These are phyloP conservation scores for Theileria equi DNA, from an alignment of 169 alveolate genomes.

Conservation along the genomic window DNA sequence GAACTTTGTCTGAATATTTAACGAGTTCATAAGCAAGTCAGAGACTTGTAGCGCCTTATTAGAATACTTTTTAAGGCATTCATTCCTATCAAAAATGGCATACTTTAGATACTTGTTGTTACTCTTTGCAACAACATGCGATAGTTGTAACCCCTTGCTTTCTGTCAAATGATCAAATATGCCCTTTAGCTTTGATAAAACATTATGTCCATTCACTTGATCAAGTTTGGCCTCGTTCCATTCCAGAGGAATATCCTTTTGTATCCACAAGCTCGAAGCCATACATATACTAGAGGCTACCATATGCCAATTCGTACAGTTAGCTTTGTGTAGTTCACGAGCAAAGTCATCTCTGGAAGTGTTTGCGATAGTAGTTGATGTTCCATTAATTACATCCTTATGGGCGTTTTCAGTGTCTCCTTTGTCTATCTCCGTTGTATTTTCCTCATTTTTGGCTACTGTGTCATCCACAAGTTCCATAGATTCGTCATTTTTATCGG, in stretches of 20 bases:
- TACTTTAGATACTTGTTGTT: constrained; percentile 40
- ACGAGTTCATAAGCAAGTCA: constrained; percentile 1
- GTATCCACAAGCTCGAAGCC: constrained; percentile 59
- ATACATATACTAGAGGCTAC: constrained; percentile 53
- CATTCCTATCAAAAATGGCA: constrained; percentile 48
- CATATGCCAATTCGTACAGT: constrained; percentile 57
- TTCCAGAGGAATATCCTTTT: constrained; percentile 49
- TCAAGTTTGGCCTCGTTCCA: constrained; percentile 51
- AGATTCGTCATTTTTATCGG: not conserved
- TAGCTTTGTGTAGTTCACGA: constrained; percentile 11
- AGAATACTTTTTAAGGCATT: constrained; percentile 29
- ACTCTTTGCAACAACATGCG: constrained; percentile 35
- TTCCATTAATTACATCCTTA: too few relatives aligned
- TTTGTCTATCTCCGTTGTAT: not conserved
- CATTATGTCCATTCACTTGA: constrained; percentile 34
- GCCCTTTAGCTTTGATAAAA: constrained; percentile 22
- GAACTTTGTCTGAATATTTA: constrained; percentile 36
- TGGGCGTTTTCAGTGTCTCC: too few relatives aligned
- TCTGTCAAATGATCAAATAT: constrained; percentile 37
- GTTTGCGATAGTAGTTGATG: too few relatives aligned
- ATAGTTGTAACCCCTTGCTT: constrained; percentile 21
- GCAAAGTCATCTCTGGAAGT: not conserved
- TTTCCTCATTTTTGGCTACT: not conserved
- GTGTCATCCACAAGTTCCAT: too few relatives aligned
- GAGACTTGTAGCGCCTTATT: constrained; percentile 15